Conservation (phyloP, 495 filamentous ascomycete genomes). For the Tuber brumale region DNA sequence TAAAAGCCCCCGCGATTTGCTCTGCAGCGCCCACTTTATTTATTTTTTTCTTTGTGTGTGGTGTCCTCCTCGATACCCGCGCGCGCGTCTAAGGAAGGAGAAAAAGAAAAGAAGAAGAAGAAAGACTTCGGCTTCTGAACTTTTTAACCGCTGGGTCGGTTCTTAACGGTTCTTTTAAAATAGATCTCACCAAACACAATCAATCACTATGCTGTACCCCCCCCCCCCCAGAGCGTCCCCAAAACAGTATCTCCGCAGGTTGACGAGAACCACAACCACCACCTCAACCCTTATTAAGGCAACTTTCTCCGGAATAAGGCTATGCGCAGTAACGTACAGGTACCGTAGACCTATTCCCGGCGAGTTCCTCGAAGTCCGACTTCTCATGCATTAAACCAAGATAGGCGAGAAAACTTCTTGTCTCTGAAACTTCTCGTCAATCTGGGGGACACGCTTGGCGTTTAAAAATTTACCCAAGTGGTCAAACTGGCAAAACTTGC, state of each 20-base stretch:
- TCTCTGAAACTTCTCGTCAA: neutral
- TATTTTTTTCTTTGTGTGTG: neutral
- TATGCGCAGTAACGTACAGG: neutral
- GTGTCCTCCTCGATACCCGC: constrained; percentile 28
- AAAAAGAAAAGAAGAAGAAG: neutral
- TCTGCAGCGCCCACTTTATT: neutral
- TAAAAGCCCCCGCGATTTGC: neutral
- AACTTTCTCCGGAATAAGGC: neutral
- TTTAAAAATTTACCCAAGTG: neutral
- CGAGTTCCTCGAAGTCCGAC: neutral
- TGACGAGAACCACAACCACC: neutral
- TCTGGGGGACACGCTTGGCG: neutral
- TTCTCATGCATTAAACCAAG: neutral
- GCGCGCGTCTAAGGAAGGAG: constrained; percentile 14
- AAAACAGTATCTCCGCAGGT: neutral
- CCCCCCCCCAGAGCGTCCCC: neutral
- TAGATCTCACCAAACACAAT: constrained; percentile 25
- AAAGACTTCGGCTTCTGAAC: constrained; percentile 12
- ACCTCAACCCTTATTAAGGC: neutral
- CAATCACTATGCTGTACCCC: neutral
- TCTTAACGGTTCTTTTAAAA: constrained; percentile 21
- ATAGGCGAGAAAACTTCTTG: constrained; percentile 5
- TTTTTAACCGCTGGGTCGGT: constrained; percentile 21
- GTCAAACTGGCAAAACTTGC: neutral
- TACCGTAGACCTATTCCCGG: neutral